Base-by-base conservation (phyloP, 805 yeast genomes). In the Barnettozyma wickerhamii region DNA sequence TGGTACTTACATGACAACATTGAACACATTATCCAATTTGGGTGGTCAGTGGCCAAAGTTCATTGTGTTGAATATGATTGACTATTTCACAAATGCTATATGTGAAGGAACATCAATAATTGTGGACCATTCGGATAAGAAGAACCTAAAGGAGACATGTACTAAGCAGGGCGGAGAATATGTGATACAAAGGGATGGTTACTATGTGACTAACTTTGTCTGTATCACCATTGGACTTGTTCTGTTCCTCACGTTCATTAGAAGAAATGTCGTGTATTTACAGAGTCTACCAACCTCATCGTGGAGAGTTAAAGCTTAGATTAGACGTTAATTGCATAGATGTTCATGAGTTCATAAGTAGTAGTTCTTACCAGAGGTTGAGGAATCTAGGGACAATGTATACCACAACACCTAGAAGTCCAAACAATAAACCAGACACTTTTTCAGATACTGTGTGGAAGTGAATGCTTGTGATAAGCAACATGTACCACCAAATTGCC, bases 31-130 rank as follows among this genome's bases (percentile, higher is more conserved):
- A 35, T 79, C 95, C 31, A 93, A 93, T 59, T 72, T 91, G 43
- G 99, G 99, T 19, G 99, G 99, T 10, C 93, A 95, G 33, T 93
- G 99, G 99, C 99, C 99, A 2, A 73, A 88, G 40, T 66, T 87
- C n/a, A 67, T 93, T 24, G 81, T 91, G 2, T 73, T 89, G 50
- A 76, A 71, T 44, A 70, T 89, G 62, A 91, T 93, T 41, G 97
- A 91, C 63, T 74, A 70, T 50, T 75, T 89, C 51, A 85, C 97
- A 0, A 53, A 63, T 4, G 78, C 89, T 1, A 59, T 68, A 23
- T 91, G 98, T 63, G 50, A 61, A 7, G 34, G 34, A 4, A 37
- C 37, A 1, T 17, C 33, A 21, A 31, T 37, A 4, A 58, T 68
- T 10, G n/a, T 38, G 47, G 41, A 33, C 12, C 18, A 23, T 20